Evolutionary conservation across 2,329 filamentous ascomycete species (phyloP), one percentile per base, ranked within the genome.

Genomic region (Pezicula radicicola): DNA sequence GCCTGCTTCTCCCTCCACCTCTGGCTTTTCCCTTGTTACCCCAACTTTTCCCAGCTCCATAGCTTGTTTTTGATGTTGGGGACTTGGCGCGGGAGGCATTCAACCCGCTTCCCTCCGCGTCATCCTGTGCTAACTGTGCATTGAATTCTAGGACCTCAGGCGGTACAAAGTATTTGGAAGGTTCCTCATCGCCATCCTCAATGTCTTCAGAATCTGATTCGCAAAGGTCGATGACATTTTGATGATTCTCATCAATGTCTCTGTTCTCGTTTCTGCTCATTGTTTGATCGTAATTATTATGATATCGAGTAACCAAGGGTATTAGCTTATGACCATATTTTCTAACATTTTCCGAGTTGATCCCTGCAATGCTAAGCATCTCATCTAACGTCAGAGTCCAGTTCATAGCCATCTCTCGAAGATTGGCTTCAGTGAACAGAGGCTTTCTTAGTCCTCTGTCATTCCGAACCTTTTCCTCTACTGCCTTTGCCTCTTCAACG

Each of bases 321-420:
- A 88, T 65, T 55, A 93, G 83, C 49, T 73, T 75, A 33, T 69
- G 71, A 7, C 88, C 88, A 63, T 85, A 83, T 2, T 74, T 72
- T 42, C 75, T 65, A 21, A 91, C 85, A 63, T 83, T 86, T 25
- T 83, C 80, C 1, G 66, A 57, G 49, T 86, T 78, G 52, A 92
- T 85, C 9, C 78, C 80, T 0, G 77, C 76, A 46, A 93, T 87
- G 8, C 69, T 68, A 30, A 70, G 72, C 83, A 94, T 88, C 52
- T 83, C 73, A 15, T 80, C 77, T 9, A 82, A 62, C 8, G 75
- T 81, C 7, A 73, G 75, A 1, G 88, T 88, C 75, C 88, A 87
- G 33, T 75, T 70, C 46, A 91, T 81, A 12, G 81, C 85, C 87
- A 94, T 92, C 59, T 87, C 80, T 35, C 85, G 81, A 47, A 91